These are phyloP conservation scores for Metarhizium robertsii DNA, from an alignment of 2,329 filamentous ascomycete species.

Conservation along the genomic window DNA sequence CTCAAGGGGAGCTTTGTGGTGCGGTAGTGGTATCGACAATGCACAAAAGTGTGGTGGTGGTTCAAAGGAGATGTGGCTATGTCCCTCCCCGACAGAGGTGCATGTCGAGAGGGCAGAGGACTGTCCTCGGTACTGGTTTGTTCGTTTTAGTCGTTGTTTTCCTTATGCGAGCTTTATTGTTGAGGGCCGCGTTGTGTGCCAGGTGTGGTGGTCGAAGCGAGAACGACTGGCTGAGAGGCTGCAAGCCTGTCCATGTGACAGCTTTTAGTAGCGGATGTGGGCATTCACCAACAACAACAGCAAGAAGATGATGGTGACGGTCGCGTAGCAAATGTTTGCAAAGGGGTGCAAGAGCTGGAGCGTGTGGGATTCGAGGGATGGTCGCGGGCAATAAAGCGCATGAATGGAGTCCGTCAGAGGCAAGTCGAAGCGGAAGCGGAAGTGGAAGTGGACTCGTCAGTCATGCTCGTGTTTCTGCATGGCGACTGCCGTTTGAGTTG, in stretches of 20 bases:
- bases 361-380: neutral
- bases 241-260: neutral
- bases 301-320: neutral
- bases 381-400: neutral
- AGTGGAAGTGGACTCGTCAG: neutral
- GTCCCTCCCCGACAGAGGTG: neutral
- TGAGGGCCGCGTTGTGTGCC: constrained; percentile 5
- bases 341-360: neutral
- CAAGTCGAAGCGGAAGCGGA: neutral
- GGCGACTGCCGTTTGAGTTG: neutral
- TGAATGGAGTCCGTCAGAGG: neutral
- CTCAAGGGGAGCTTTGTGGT: neutral
- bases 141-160: neutral
- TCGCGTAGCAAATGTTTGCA: neutral
- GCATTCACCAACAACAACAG: too few relatives aligned
- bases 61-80: neutral
- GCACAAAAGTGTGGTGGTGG: neutral
- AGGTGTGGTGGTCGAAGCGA: neutral
- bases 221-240: neutral
- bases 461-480: neutral
- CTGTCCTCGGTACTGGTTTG: neutral
- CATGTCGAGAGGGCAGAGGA: neutral
- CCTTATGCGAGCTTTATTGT: neutral
- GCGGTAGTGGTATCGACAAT: neutral
- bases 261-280: neutral